These are phyloP conservation scores for Cercophora sp. DNA, from an alignment of 495 filamentous ascomycete genomes.

Conservation along the genomic window DNA sequence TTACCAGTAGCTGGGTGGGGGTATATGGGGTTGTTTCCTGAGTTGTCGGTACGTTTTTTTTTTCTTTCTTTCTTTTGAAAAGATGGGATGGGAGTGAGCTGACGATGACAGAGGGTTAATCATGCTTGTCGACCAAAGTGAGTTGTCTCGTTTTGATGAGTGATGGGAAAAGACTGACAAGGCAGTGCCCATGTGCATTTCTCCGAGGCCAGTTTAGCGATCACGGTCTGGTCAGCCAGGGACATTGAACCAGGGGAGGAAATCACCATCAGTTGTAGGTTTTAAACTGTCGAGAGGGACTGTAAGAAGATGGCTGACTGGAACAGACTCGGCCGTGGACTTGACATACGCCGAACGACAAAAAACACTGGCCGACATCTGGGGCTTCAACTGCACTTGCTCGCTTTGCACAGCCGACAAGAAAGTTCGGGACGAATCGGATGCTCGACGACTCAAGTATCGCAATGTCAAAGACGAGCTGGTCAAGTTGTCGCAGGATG, in stretches of 20 bases:
- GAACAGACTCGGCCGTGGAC: conserved; percentile 27
- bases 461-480: conserved; percentile 22
- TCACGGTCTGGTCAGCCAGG: conserved; percentile 30
- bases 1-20: conserved; percentile 23
- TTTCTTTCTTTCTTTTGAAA: neutral
- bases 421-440: conserved; percentile 17
- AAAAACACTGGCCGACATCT: conserved; percentile 23
- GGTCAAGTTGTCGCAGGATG: conserved; percentile 22
- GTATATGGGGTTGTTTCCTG: conserved; percentile 29
- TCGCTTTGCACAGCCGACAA: conserved; percentile 23
- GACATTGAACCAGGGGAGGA: conserved; percentile 37
- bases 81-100: neutral
- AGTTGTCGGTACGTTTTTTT: conserved; percentile 27
- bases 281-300: no score
- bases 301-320: no score
- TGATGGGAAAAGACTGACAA: conserved; percentile 8
- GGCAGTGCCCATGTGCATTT: conserved; percentile 33
- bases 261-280: conserved; percentile 35
- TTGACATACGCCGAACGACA: conserved; percentile 25
- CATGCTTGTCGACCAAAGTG: conserved; percentile 37
- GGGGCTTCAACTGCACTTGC: conserved; percentile 35
- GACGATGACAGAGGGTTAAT: conserved; percentile 29
- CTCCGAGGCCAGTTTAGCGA: conserved; percentile 27
- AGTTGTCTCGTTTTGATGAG: neutral
- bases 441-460: conserved; percentile 19